Base-by-base conservation (phyloP, 225 moss, liverwort and hornwort genomes). In the Lunularia cruciata region DNA sequence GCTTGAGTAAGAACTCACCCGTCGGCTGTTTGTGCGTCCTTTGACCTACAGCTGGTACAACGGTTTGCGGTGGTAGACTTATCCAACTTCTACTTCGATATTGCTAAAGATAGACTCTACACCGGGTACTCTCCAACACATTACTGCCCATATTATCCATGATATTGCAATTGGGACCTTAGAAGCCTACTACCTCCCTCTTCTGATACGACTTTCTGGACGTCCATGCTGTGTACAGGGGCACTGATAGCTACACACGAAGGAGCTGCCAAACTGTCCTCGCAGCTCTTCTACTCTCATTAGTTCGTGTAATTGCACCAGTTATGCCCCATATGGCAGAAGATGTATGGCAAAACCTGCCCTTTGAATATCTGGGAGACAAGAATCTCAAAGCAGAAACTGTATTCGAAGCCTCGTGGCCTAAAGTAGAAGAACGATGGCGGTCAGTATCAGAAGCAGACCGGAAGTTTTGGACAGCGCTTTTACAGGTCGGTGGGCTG, bases 311-410 rank as follows among this genome's bases (percentile, higher is more conserved):
- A 57, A 90, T 91, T 72, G 93, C 96, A 37, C 96, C 96, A 47
- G 86, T 98, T 75, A 68, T 98, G 48, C 93, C 96, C 45, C 96
- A 98, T 65, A 84, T 93, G 90, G 92, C 96, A 19, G 96, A 98
- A 73, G 96, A 98, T 78, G 93, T 84, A 49, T 98, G 96, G 96
- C 86, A 89, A 52, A 89, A 91, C 43, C 77, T 98, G 46, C 92
- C 96, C n/a, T 93, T 92, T 63, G 14, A 80, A 18, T 86, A 79
- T 62, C 33, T 26, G 27, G 70, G 72, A 37, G 82, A 76, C 56
- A 78, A 79, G 52, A 81, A 71, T 48, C 73, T 79, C 15, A 64
- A 54, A 70, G 54, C 73, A 52, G 87, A 89, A 77, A 86, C 87
- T 25, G 91, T 93, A 62, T 98, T 98, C 69, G 92, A 93, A 83